These are phyloP conservation scores for Aspergillus kassunensis DNA, from an alignment of 495 filamentous ascomycete genomes.

Conservation along the genomic window DNA sequence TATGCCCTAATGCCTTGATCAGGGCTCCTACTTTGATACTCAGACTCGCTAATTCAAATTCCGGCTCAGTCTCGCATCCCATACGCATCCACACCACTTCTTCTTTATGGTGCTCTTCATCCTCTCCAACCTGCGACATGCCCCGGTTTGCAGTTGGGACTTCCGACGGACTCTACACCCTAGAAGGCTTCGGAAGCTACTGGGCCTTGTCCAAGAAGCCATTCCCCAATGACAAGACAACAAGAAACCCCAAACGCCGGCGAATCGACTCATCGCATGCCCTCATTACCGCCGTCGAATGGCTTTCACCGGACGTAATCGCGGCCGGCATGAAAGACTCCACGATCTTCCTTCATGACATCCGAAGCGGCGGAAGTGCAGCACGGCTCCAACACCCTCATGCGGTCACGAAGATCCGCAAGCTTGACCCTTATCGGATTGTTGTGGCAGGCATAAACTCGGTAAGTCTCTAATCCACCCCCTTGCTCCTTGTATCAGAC, in stretches of 20 bases:
- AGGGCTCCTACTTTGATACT: neutral
- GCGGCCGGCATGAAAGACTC: constrained; percentile 36
- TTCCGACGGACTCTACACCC: constrained; percentile 38
- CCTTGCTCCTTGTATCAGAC: neutral
- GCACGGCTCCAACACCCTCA: constrained; percentile 34
- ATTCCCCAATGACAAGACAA: constrained; percentile 21
- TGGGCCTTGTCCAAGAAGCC: constrained; percentile 34
- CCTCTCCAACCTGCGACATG: constrained; percentile 25
- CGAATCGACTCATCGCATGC: constrained; percentile 28
- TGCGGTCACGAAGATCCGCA: constrained; percentile 34
- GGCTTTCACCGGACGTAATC: constrained; percentile 36
- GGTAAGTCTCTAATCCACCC: constrained; percentile 20
- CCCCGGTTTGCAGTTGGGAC: constrained; percentile 40
- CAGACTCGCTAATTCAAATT: neutral
- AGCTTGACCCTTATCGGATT: constrained; percentile 34
- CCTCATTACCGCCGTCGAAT: constrained; percentile 36
- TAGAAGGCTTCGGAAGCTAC: constrained; percentile 27
- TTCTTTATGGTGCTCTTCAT: constrained; percentile 37
- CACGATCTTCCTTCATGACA: constrained; percentile 34
- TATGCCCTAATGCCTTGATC: constrained; percentile 19
- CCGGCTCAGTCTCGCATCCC: constrained; percentile 25
- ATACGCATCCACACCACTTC: constrained; percentile 27
- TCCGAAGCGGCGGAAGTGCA: constrained; percentile 31
- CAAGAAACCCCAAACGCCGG: constrained; percentile 18
- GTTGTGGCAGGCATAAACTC: constrained; percentile 34